Evolutionary conservation across 225 moss, liverwort and hornwort genomes (phyloP), one percentile per base, ranked within the genome.

Genomic region (Bryoerythrophyllum caledonicum): DNA sequence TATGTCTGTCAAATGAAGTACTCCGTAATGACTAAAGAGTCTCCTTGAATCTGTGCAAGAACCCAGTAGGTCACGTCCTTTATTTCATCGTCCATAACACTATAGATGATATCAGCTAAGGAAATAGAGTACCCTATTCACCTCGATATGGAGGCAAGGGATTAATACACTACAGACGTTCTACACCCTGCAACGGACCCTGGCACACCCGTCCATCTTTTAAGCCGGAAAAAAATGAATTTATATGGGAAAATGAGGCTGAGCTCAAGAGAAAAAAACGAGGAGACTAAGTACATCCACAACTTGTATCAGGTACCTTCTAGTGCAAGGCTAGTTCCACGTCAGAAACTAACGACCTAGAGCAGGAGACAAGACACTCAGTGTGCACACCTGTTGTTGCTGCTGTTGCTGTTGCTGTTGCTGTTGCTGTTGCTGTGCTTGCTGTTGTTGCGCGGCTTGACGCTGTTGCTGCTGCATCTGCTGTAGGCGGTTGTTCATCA

Each of bases 401-500:
- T 78, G 74, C 2, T 81, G 81, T 2, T 84, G 84, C 2, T 81
- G 84, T 27, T 84, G 84, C 6, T 81, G 32, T 32, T 32, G 32
- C 5, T 32, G 32, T 32, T 32, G 84, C 46, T 67, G 65, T 53
- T 84, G 84, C 9, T 81, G 84, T 70, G 69, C 82, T 38, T 82
- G 84, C 77, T 69, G 66, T 24, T 82, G 82, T 56, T 79, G 75
- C 35, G 34, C 75, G 37, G 73, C 72, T 75, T 78, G 85, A 17
- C 78, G 90, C 78, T 90, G 89, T 59, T 87, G 84, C 67, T 84
- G 89, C 67, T 84, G 87, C 86, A 84, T 68, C 74, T 85, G 91
- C 73, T 84, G 86, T 49, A 85, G 76, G 48, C 84, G 86, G 49
- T 74, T 89, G 35, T 66, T 84, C 82, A 84, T 75, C 82, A 87